Conservation (phyloP, 2,329 filamentous ascomycete species). For the Aspergillus glaucus region DNA sequence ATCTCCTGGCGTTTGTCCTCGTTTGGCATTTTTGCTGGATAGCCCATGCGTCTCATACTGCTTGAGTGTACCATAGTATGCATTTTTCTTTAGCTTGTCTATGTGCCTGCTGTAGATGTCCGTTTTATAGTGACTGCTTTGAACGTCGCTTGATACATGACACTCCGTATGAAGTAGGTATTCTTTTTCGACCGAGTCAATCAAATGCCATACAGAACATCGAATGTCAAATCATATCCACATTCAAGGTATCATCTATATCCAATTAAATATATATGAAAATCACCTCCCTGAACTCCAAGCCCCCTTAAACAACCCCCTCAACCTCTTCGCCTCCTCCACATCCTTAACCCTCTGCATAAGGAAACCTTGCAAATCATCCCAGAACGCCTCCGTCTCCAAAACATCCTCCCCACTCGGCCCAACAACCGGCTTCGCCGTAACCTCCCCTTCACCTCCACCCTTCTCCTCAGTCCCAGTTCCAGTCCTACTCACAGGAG, state of each 20-base stretch:
- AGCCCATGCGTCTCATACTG: too few species aligned
- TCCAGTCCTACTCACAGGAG: conserved; percentile 25
- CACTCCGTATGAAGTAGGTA: too few species aligned
- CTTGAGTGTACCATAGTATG: too few species aligned
- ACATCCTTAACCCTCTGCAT: conserved; percentile 70
- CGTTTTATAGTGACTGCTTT: too few species aligned
- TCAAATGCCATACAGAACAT: too few species aligned
- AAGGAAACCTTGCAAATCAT: conserved; percentile 74
- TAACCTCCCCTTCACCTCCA: conserved; percentile 10
- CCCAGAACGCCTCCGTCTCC: conserved; percentile 73
- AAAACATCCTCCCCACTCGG: conserved; percentile 57
- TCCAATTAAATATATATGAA: background rate
- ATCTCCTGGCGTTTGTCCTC: too few species aligned
- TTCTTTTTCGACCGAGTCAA: too few species aligned
- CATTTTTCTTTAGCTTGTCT: too few species aligned
- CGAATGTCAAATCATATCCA: background rate
- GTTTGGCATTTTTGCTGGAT: too few species aligned
- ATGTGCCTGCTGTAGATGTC: too few species aligned
- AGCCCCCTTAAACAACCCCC: conserved; percentile 61
- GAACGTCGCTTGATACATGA: too few species aligned
- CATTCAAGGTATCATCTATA: background rate
- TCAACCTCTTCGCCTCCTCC: conserved; percentile 57
- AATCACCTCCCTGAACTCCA: conserved; percentile 43
- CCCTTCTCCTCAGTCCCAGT: conserved; percentile 14
- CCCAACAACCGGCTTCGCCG: conserved; percentile 41